phyloP scores from a whole-genome alignment of 2,329 filamentous ascomycete genomes.

The Scolecobasidium constrictum region DNA sequence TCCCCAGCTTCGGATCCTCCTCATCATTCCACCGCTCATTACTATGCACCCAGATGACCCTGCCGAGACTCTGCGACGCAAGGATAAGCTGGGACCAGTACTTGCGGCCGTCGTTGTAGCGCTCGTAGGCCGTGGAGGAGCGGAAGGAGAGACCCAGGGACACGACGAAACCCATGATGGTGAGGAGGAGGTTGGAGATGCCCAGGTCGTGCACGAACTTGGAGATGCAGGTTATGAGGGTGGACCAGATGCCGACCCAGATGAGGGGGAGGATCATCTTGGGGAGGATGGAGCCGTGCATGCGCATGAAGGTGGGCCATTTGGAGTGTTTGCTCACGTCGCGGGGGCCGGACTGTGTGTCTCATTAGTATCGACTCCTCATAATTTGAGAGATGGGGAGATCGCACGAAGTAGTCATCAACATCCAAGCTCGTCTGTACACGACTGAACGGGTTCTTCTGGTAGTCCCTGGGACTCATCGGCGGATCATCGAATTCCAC shows the following conservation, averaged over 20 bases:
- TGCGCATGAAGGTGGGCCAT: slow-evolving; percentile 63
- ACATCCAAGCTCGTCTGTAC: slow-evolving; percentile 7
- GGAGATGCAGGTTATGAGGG: slow-evolving; percentile 43
- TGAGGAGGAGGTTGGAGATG: slow-evolving; percentile 49
- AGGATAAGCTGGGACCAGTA: slow-evolving; percentile 50
- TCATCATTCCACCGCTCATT: slow-evolving; percentile 44
- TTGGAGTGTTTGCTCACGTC: slow-evolving; percentile 65
- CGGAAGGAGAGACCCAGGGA: slow-evolving; percentile 67
- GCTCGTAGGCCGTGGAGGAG: slow-evolving; percentile 66
- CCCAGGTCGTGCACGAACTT: slow-evolving; percentile 5
- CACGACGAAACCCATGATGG: slow-evolving; percentile 73
- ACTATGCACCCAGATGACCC: slow-evolving; percentile 75
- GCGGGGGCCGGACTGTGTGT: slow-evolving; percentile 40
- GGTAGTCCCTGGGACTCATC: not conserved
- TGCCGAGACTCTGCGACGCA: slow-evolving; percentile 46
- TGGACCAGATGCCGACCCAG: slow-evolving; percentile 56
- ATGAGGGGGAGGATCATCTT: slow-evolving; percentile 61
- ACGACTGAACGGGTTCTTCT: slow-evolving; percentile 8
- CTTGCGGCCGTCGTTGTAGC: slow-evolving; percentile 49
- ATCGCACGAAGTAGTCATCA: slow-evolving; percentile 10
- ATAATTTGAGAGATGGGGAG: not conserved
- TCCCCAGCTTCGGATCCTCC: slow-evolving; percentile 29
- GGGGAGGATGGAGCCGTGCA: slow-evolving; percentile 66
- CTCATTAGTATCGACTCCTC: not conserved
- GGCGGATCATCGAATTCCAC: not conserved